Evolutionary conservation across 352 stramenopile genomes (phyloP).

Genomic region (Stephanocyclus meneghinianus): DNA sequence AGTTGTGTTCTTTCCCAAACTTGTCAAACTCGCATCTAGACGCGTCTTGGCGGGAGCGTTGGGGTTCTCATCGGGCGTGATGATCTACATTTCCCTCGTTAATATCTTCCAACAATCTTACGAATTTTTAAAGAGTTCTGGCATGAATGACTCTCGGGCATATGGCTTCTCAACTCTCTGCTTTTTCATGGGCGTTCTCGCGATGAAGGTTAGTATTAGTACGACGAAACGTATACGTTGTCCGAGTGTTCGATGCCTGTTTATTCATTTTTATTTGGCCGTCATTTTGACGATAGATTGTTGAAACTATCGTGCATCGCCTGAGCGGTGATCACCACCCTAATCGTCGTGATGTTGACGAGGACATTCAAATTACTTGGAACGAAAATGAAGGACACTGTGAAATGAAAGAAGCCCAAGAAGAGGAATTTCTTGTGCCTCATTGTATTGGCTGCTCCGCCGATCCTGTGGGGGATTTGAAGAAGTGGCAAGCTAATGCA

Average conservation of each 20-base stretch:
- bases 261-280: too few species aligned
- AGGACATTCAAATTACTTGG: slow-evolving; percentile 28
- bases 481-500: too few species aligned
- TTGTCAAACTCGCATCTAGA: slow-evolving; percentile 81
- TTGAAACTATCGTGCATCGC: slow-evolving; percentile 60
- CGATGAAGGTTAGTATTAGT: slow-evolving; percentile 72
- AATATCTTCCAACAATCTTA: slow-evolving; percentile 81
- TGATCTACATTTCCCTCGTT: slow-evolving; percentile 78
- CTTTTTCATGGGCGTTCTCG: slow-evolving; percentile 87
- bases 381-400: slow-evolving; percentile 14
- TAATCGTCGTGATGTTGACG: background rate
- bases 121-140: slow-evolving; percentile 64
- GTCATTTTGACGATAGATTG: slow-evolving; percentile 16
- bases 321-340: slow-evolving; percentile 57
- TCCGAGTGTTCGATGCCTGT: too few species aligned
- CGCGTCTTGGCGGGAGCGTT: slow-evolving; percentile 78
- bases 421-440: too few species aligned
- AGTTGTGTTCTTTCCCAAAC: slow-evolving; percentile 83
- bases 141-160: slow-evolving; percentile 63
- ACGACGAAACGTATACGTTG: too few species aligned
- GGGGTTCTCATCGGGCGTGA: slow-evolving; percentile 80
- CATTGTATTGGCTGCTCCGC: too few species aligned
- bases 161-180: slow-evolving; percentile 85
- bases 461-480: too few species aligned
- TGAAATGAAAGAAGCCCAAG: too few species aligned